Conservation (phyloP, 805 yeast species). For the Kazachstania psychrophila region DNA sequence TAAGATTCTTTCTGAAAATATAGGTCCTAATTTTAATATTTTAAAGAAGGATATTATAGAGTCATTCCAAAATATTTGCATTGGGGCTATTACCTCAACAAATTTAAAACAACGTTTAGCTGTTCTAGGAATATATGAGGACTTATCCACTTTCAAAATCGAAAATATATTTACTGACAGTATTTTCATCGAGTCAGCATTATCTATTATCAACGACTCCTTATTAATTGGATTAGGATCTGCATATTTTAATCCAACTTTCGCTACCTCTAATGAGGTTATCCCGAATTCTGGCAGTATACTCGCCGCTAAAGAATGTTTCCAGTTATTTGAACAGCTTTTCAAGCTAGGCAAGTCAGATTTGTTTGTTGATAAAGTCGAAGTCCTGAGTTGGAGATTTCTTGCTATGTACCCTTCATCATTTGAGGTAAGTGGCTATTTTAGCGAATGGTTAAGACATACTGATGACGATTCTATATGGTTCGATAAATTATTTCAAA, state of each 20-base stretch:
- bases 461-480: constrained; percentile 39
- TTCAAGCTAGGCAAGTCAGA: constrained; percentile 44
- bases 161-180: constrained; percentile 24
- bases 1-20: constrained; percentile 37
- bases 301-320: constrained; percentile 36
- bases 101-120: constrained; percentile 27
- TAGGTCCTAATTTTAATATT: constrained; percentile 48
- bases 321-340: constrained; percentile 50
- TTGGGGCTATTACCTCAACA: constrained; percentile 28
- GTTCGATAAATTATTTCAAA: constrained; percentile 46
- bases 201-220: constrained; percentile 10
- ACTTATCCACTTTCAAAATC: constrained; percentile 24
- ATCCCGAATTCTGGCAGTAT: constrained; percentile 39
- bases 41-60: constrained; percentile 25
- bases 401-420: constrained; percentile 40
- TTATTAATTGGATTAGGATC: constrained; percentile 16
- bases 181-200: constrained; percentile 18
- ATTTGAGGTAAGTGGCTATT: constrained; percentile 35
- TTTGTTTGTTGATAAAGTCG: constrained; percentile 38
- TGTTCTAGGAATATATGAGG: constrained; percentile 17
- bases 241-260: constrained; percentile 9
- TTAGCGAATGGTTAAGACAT: constrained; percentile 54
- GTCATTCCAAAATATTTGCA: constrained; percentile 31
- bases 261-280: constrained; percentile 33
- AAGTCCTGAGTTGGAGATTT: constrained; percentile 52